These are phyloP conservation scores for Cicer chorassanicum DNA, from an alignment of 306 rosid genomes.

Conservation along the genomic window DNA sequence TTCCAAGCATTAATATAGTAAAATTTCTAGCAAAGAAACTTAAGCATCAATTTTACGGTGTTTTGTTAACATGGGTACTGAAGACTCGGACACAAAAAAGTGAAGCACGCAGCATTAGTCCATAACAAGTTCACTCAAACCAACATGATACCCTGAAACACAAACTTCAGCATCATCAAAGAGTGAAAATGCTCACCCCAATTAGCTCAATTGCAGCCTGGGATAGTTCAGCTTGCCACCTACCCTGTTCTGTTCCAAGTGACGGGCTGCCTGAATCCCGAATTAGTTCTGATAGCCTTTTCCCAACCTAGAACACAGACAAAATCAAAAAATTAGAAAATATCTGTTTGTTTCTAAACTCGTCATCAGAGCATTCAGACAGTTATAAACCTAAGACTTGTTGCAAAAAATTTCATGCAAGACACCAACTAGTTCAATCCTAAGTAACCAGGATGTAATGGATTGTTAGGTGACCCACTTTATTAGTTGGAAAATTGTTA, in stretches of 20 bases:
- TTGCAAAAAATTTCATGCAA: conserved; percentile 4
- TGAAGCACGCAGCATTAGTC: conserved; percentile 16
- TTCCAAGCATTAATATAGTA: neutral
- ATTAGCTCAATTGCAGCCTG: conserved; percentile 98
- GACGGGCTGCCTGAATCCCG: conserved; percentile 91
- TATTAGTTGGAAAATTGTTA: neutral
- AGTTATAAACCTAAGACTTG: neutral
- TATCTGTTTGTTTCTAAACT: neutral
- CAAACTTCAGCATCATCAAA: conserved; percentile 11
- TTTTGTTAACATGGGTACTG: neutral
- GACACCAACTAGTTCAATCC: conserved; percentile 11
- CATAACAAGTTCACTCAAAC: conserved; percentile 23
- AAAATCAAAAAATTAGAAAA: conserved; percentile 28
- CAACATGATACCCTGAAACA: conserved; percentile 12
- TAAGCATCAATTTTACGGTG: conserved; percentile 1
- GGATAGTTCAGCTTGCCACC: conserved; percentile 99
- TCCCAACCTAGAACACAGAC: conserved; percentile 76
- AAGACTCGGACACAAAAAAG: conserved; percentile 23
- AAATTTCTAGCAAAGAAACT: neutral
- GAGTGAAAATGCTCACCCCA: conserved; percentile 62
- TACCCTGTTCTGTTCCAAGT: conserved; percentile 83
- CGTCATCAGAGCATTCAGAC: neutral
- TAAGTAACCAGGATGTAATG: conserved; percentile 18
- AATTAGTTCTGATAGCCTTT: conserved; percentile 88
- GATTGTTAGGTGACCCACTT: neutral